Conservation (phyloP, 148 eudicot genomes). For the Persicaria maculosa region DNA sequence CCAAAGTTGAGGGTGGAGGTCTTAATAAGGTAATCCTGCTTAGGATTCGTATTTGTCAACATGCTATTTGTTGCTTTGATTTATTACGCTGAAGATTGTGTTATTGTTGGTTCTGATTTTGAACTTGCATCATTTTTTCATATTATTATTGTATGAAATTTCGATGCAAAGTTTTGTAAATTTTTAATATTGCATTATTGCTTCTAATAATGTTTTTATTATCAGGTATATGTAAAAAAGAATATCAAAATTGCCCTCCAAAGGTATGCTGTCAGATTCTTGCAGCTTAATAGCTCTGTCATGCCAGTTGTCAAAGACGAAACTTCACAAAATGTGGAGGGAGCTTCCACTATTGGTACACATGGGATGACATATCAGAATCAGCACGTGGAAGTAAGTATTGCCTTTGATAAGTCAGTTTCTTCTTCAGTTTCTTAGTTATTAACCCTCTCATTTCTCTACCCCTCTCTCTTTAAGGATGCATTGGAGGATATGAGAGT, state of each 20-base stretch:
- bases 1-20: constrained; percentile 10
- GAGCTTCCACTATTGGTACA: constrained; percentile 28
- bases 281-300: constrained; percentile 42
- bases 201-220: background rate
- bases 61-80: background rate
- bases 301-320: constrained; percentile 25
- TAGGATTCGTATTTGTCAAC: background rate
- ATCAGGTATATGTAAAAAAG: constrained; percentile 10
- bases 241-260: constrained; percentile 34
- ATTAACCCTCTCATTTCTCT: background rate
- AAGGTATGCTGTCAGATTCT: constrained; percentile 67
- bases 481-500: background rate
- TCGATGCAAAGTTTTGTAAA: background rate
- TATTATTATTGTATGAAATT: background rate
- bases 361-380: constrained; percentile 53
- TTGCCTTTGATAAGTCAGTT: background rate
- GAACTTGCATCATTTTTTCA: background rate
- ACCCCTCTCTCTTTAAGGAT: background rate
- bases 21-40: constrained; percentile 18
- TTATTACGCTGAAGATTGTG: background rate
- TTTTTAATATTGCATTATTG: background rate
- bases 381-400: constrained; percentile 63
- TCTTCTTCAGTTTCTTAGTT: background rate
- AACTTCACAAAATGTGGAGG: constrained; percentile 38
- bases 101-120: background rate